Percentiles rank a stretch among this genome's conserved stretches.
These are phyloP conservation scores for Sugiyamaella castrensis DNA, from an alignment of 1,139 yeast species.

Conservation along the genomic window DNA sequence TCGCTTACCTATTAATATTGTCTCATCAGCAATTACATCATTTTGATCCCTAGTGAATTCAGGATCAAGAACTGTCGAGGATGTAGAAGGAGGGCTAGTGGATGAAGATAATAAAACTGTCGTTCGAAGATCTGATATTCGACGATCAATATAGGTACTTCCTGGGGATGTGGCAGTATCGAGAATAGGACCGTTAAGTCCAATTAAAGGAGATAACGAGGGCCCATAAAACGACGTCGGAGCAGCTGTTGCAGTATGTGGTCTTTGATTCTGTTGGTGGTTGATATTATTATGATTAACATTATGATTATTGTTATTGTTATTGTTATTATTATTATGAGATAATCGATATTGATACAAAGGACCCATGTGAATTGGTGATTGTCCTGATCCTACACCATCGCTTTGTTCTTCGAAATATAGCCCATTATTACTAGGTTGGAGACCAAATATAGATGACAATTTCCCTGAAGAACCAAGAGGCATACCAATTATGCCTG, in stretches of 20 bases:
- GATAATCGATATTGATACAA: no score
- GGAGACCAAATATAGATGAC: conserved; percentile 10
- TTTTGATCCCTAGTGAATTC: neutral
- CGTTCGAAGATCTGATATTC: conserved; percentile 24
- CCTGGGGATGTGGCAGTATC: conserved; percentile 14
- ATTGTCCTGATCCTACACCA: neutral
- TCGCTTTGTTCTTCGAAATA: conserved; percentile 13
- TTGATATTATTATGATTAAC: neutral
- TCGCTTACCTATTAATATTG: no score
- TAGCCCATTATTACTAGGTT: conserved; percentile 5
- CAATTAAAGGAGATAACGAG: conserved; percentile 11
- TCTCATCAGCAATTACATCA: neutral
- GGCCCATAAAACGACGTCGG: conserved; percentile 14
- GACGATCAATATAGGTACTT: conserved; percentile 18
- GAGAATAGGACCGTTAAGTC: conserved; percentile 10
- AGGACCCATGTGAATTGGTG: no score
- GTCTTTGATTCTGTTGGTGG: neutral
- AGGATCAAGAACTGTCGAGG: neutral
- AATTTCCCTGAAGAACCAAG: neutral
- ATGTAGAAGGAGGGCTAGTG: conserved; percentile 6
- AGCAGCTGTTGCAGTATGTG: conserved; percentile 9
- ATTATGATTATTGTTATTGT: neutral
- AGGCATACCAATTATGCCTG: conserved; percentile 13
- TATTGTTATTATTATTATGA: neutral
- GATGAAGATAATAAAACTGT: conserved; percentile 14